A percentile compares a stretch with the other conserved stretches of the same genome.
Evolutionary conservation across 495 filamentous ascomycete genomes (phyloP).

Genomic region (Stereocaulon alpinum): DNA sequence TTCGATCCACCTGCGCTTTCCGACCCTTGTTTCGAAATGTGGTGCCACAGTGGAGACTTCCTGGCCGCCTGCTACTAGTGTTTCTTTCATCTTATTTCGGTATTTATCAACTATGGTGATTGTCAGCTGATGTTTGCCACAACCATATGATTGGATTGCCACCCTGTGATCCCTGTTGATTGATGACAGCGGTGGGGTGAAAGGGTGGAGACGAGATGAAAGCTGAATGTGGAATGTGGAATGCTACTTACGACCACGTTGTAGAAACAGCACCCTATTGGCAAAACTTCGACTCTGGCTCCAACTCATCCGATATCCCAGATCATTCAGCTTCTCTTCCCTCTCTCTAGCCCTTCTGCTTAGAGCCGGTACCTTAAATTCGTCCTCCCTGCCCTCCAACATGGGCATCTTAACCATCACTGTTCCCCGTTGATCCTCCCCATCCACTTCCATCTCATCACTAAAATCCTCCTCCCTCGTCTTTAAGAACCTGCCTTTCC

Average conservation of each 20-base stretch:
- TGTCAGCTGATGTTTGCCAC: background rate
- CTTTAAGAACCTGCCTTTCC: constrained; percentile 54
- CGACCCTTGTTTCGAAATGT: constrained; percentile 81
- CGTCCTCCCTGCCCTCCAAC: constrained; percentile 56
- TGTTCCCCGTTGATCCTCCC: constrained; percentile 23
- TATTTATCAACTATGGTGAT: constrained; percentile 74
- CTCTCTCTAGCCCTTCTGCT: constrained; percentile 55
- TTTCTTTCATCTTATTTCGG: constrained; percentile 79
- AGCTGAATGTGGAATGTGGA: background rate
- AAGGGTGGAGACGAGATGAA: background rate
- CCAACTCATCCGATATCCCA: constrained; percentile 94
- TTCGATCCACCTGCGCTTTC: constrained; percentile 76
- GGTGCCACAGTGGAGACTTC: constrained; percentile 60
- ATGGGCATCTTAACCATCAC: constrained; percentile 61
- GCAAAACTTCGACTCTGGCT: constrained; percentile 82
- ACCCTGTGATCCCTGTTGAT: too few species aligned
- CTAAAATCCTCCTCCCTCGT: constrained; percentile 45
- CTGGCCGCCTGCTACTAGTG: constrained; percentile 63
- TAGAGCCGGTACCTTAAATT: constrained; percentile 63
- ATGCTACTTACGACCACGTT: constrained; percentile 71
- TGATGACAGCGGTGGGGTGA: background rate
- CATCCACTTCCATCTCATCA: constrained; percentile 30
- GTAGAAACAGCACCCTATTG: constrained; percentile 75
- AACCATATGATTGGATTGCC: background rate
- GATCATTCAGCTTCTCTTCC: constrained; percentile 79